Evolutionary conservation across 108 stramenopile species (phyloP), one percentile per base, ranked within the genome.

Genomic region (Thalassiosira profunda): DNA sequence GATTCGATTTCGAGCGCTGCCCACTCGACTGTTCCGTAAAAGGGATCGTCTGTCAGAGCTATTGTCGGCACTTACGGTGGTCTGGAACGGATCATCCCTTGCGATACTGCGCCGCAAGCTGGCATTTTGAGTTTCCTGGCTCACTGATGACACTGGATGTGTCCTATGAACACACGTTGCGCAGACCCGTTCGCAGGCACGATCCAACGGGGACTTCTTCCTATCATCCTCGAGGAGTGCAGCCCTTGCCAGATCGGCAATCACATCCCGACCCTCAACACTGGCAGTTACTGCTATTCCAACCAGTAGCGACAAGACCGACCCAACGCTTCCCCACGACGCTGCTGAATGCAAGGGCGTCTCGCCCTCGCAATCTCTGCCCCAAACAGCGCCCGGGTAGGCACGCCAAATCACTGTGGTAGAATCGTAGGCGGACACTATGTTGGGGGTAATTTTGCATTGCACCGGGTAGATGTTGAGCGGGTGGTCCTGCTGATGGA

Each of bases 281-380:
- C 3, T 23, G 26, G 20, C 14, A 41, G 8, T 5, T 11, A 10
- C 49, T 5, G 20, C 31, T 14, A 43, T 33, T 3, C 18, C 71
- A 31, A 35, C 56, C 7, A 72, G 52, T 34, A 72, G 48, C 5
- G 71, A 61, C 14, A 72, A 23, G 12, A 63, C 43, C 29, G 49
- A 33, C n/a, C 71, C 71, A 15, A 72, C 28, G 46, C 57, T 72
- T 0, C 71, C 71, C 52, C 53, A 72, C 2, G 71, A 72, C 23
- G 71, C 71, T 6, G 74, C 74, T 35, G 62, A 40, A 53, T 75
- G 74, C 17, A 75, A 14, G 29, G 74, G 74, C 14, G 63, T 61
- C 53, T 72, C 71, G 9, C 71, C 71, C 15, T 72, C 61, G 21
- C 61, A 72, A 41, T 72, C 53, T 60, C 43, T 72, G 0, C 57